Evolutionary conservation across 78 protist genomes (phyloP), one percentile per base, ranked within the genome.

Genomic region (Goniomonas avonlea): DNA sequence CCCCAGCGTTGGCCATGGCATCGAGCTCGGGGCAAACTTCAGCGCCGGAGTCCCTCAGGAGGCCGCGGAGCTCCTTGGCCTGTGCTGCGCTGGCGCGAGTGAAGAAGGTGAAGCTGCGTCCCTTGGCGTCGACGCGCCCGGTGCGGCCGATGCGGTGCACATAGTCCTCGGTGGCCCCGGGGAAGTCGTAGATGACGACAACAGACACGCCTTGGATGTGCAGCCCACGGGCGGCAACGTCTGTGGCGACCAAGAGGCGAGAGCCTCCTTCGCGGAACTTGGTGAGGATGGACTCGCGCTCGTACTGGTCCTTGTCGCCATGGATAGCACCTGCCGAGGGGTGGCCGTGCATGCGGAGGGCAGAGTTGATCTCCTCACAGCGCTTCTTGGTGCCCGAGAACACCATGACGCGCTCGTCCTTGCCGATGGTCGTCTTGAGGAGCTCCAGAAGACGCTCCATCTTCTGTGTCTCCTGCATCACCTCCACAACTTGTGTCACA

Each of bases 171-270:
- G 89, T 80, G 37, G 83, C 80, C 11, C 45, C 27, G 40, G 98
- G 98, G 68, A 97, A 41, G 80, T 93, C 94, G 83, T 81, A 93
- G 86, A 95, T 93, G 79, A 97, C 93, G 21, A 97, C 99, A 47
- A 85, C 93, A 40, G 73, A 18, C 34, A 97, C 98, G 53, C 91
- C 83, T n/a, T 93, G 94, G 39, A 97, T 93, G 82, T 97, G 97
- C 21, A 97, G 83, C 3, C 99, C 98, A 41, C 98, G 91, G 3
- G 98, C 87, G 35, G 98, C 96, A 11, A 97, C 98, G 40, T 92
- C 96, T 25, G 99, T 97, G 32, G 98, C 99, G 21, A 94, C 96
- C 31, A 97, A 85, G 66, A 94, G 60, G 38, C 89, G 88, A 34
- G 90, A 60, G 17, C 34, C 41, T 56, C 80, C 82, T 7, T 34